These are phyloP conservation scores for Pecoramyces ruminantium DNA, from an alignment of 192 early-diverging fungal species.

Conservation along the genomic window DNA sequence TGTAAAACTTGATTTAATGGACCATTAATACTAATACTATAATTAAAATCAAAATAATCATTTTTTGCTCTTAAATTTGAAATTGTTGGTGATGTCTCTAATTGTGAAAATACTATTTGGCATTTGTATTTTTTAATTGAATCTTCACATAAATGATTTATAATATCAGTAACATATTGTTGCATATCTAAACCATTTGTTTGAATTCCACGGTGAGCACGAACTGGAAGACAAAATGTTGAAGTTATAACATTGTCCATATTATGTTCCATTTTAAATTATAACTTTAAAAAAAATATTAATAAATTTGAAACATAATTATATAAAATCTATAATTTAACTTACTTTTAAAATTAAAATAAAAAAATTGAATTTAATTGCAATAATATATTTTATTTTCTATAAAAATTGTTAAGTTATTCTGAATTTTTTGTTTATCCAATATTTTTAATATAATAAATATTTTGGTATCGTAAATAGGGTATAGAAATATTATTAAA, in stretches of 20 bases:
- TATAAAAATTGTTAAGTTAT: too few relatives aligned
- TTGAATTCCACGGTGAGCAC: not conserved
- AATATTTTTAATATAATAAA: too few relatives aligned
- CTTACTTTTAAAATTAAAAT: too few relatives aligned
- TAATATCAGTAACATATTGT: not conserved
- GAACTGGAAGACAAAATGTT: not conserved
- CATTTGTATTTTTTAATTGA: not conserved
- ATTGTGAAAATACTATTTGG: not conserved
- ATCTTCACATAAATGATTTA: not conserved
- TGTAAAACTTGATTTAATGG: slow-evolving; percentile 2
- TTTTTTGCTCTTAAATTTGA: slow-evolving; percentile 1
- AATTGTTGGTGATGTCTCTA: not conserved
- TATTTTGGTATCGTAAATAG: too few relatives aligned
- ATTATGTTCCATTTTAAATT: not conserved
- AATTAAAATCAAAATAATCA: slow-evolving; percentile 5
- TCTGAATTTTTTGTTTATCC: too few relatives aligned
- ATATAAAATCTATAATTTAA: too few relatives aligned
- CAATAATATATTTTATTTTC: too few relatives aligned
- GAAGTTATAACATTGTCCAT: not conserved
- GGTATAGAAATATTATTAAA: too few relatives aligned
- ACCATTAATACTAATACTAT: slow-evolving; percentile 6
- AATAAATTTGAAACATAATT: too few relatives aligned
- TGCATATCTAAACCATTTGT: not conserved
- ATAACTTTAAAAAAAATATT: not conserved
- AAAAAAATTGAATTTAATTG: too few relatives aligned